Conservation (phyloP, 2,329 filamentous ascomycete species). For the Stemphylium beticola region DNA sequence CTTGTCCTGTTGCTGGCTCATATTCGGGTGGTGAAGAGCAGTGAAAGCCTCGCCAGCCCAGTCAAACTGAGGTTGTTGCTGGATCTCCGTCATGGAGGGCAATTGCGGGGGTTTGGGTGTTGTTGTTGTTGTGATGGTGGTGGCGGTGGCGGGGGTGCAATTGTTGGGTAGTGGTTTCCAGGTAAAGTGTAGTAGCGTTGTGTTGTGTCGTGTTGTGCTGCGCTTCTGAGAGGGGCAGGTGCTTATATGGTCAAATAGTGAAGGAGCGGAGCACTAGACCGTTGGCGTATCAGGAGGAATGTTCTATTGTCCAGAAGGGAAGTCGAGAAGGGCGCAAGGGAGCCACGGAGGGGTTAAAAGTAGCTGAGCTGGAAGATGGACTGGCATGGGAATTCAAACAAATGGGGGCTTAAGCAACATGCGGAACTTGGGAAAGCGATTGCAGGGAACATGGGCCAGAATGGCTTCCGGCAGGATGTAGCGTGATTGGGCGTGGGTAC, state of each 20-base stretch:
- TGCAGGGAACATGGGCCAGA: neutral
- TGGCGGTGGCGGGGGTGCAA: neutral
- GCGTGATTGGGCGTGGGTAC: conserved; percentile 5
- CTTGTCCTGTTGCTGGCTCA: conserved; percentile 25
- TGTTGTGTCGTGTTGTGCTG: neutral
- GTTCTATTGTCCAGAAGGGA: neutral
- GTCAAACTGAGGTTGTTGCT: conserved; percentile 26
- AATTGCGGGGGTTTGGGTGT: neutral
- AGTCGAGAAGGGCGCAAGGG: neutral
- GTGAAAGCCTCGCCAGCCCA: conserved; percentile 40
- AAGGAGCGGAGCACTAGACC: neutral
- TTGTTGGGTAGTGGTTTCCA: neutral
- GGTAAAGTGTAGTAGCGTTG: neutral
- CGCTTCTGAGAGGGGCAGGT: neutral
- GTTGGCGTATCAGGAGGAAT: no score
- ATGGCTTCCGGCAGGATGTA: neutral
- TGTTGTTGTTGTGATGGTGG: neutral
- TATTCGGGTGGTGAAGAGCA: conserved; percentile 27
- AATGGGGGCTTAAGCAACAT: conserved; percentile 8
- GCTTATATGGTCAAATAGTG: neutral
- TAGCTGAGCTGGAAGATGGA: neutral
- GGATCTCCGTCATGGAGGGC: conserved; percentile 28
- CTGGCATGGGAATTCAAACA: conserved; percentile 19
- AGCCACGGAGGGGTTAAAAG: conserved; percentile 5
- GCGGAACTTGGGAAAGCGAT: conserved; percentile 19